Conservation (phyloP, 2,329 filamentous ascomycete genomes). For the Fusarium udum region DNA sequence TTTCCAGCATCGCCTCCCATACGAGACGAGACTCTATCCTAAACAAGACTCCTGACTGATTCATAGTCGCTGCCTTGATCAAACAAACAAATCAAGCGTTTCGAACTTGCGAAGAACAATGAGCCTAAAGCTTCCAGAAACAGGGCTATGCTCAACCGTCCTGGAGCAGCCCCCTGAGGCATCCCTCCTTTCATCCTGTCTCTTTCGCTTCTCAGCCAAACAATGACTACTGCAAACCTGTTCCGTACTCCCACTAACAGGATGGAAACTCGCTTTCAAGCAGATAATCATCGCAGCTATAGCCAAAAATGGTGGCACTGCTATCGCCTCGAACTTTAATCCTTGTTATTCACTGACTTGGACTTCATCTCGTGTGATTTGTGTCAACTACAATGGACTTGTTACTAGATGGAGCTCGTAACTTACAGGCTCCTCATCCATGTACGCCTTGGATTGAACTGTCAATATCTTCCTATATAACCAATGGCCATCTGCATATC, state of each 20-base stretch:
- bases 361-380: neutral
- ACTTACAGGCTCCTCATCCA: neutral
- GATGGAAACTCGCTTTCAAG: constrained; percentile 2
- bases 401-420: neutral
- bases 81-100: neutral
- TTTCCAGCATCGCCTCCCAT: constrained; percentile 1
- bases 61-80: neutral
- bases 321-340: neutral
- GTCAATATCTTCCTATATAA: neutral
- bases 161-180: neutral
- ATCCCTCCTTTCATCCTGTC: constrained; percentile 8
- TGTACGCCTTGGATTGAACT: neutral
- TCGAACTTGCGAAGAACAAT: neutral
- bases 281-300: constrained; percentile 15
- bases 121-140: neutral
- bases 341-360: neutral
- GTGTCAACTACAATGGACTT: constrained; percentile 2
- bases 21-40: neutral
- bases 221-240: neutral
- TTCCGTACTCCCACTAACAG: neutral
- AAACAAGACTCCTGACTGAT: neutral
- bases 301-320: neutral
- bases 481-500: neutral
- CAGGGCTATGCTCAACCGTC: neutral
- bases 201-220: neutral